Evolutionary conservation across 176 grass and related monocot species (phyloP), one percentile per base, ranked within the genome.

Genomic region (Ensete ventricosum): DNA sequence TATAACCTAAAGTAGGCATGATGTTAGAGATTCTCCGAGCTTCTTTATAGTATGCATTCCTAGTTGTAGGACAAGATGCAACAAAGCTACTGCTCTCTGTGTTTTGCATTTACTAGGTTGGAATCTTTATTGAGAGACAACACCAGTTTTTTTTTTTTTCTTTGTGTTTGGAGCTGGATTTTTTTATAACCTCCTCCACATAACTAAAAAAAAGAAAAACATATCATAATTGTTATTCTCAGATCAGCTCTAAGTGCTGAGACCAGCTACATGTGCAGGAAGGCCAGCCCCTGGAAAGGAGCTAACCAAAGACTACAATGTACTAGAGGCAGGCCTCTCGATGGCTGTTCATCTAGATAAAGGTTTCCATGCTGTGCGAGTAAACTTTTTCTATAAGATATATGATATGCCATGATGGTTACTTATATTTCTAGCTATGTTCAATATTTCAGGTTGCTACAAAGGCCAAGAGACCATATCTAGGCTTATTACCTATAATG

Each of bases 401-500:
- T 27, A 57, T 25, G 1, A 10, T 74, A 57, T 57, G 24, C 34
- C 19, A 73, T 23, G 12, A 10, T 9, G 1, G 17, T 29, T 57
- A 50, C 48, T 50, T 51, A 20, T 21, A 11, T 51, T 19, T 70
- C 16, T 11, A 21, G 11, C 67, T 52, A 11, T 23, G 21, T 73
- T 24, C 52, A 7, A 26, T 57, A 29, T 19, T 17, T 55, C 24
- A 74, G 72, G 72, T 1, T 74, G 72, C 34, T 74, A 74, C 50
- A 74, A 74, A 74, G 72, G 72, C 17, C 72, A 74, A 74, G 72
- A 74, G 54, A 74, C 72, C 21, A 74, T 57, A 74, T 74, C 72
- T 57, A 55, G 72, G 72, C 51, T 74, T 12, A 74, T 74, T 3
- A 74, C 72, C 8, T 74, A 74, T 19, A 21, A 74, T 43, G 72